Base-by-base conservation (phyloP, 805 yeast species). In the Cyberlindnera meyerae region DNA sequence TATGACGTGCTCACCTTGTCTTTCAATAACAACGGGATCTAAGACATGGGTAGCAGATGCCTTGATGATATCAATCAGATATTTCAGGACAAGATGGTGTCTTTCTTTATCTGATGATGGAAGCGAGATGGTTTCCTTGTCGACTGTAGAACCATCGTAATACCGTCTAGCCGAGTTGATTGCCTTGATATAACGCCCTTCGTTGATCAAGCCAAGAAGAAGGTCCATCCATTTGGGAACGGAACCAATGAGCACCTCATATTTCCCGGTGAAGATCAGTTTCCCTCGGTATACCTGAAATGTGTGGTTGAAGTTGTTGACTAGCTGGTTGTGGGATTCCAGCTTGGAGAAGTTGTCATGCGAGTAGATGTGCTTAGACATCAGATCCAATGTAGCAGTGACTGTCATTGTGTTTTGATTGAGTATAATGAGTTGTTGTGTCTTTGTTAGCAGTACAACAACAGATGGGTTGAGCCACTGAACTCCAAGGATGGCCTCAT, bases 191-290 rank as follows among this genome's bases (percentile, higher is more conserved):
- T 77, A 80, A 16, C 70, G 55, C 1, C 72, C 75, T 2, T 58
- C 46, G 9, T 71, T 62, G 32, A 86, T 62, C 11, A 73, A 51
- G 81, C 85, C 95, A 88, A 50, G 27, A 1, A 52, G 22, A 3
- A 47, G 16, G 33, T 47, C 53, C 48, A 87, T 85, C 96, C 96
- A 86, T 47, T 71, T 77, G 3, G 77, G 63, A 12, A 77, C 57
- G 17, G 75, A 64, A 0, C 89, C 95, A 3, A 79, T 66, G 6
- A 61, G 61, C 29, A 77, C 51, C 39, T 74, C 79, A 36, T 70
- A 68, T 27, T 65, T 61, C 0, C 82, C 82, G 34, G 79, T 47
- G 1, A 76, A 38, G 47, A 77, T 70, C 0, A 86, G 31, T 16
- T 71, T 66, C 2, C 71, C 67, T 42, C 65, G 73, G 41, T 61